phyloP scores from a whole-genome alignment of 1,284 basidiomycete species.

The Retiboletus flavoniger region DNA sequence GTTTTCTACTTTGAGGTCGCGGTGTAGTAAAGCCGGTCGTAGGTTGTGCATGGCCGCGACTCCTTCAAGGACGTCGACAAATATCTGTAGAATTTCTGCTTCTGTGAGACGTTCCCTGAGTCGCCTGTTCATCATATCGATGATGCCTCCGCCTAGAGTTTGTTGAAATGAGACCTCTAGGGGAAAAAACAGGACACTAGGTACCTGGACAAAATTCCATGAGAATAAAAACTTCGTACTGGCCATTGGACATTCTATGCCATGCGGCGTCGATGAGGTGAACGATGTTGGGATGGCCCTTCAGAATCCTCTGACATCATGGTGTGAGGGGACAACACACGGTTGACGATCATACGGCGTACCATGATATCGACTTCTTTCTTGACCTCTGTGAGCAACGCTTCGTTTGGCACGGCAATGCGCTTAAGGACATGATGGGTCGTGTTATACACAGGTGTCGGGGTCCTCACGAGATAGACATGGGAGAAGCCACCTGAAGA shows the following conservation, averaged over 20 bases:
- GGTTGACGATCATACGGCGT: slow-evolving; percentile 35
- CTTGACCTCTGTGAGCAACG: slow-evolving; percentile 91
- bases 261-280: slow-evolving; percentile 94
- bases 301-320: slow-evolving; percentile 67
- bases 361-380: slow-evolving; percentile 99
- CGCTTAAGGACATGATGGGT: slow-evolving; percentile 97
- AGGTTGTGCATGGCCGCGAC: slow-evolving; percentile 96
- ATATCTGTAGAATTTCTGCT: slow-evolving; percentile 95
- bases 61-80: slow-evolving; percentile 92
- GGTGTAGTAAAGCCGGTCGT: slow-evolving; percentile 86
- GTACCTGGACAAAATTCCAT: slow-evolving; percentile 92
- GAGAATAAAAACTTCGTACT: slow-evolving; percentile 96
- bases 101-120: slow-evolving; percentile 92
- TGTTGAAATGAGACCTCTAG: slow-evolving; percentile 9
- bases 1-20: slow-evolving; percentile 99
- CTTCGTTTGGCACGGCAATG: slow-evolving; percentile 90
- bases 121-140: slow-evolving; percentile 98
- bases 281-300: slow-evolving; percentile 90
- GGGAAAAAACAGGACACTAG: slow-evolving; percentile 16
- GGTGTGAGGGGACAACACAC: slow-evolving; percentile 22
- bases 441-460: slow-evolving; percentile 81
- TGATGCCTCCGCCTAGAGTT: slow-evolving; percentile 86
- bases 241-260: slow-evolving; percentile 77
- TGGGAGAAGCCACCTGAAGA: slow-evolving; percentile 93
- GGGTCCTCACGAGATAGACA: slow-evolving; percentile 92